Conservation (phyloP, 805 yeast genomes). For the Lipomyces sp. region DNA sequence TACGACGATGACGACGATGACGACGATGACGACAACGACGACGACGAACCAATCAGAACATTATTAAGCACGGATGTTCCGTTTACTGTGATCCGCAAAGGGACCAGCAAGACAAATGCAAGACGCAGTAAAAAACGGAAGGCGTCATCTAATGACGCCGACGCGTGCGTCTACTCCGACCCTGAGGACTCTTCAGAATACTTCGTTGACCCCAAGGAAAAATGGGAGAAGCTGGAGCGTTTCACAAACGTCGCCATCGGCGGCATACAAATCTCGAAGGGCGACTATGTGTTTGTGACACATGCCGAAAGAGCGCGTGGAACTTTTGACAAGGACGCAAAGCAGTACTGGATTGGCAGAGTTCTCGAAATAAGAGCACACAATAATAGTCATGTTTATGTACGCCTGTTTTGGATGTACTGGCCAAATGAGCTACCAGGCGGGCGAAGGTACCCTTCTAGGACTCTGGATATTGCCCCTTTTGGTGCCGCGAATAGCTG, state of each 20-base stretch:
- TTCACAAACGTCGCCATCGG: constrained; percentile 14
- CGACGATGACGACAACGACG: constrained; percentile 3
- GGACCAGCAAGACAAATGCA: not conserved
- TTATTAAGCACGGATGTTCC: constrained; percentile 6
- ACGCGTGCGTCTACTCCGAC: not conserved
- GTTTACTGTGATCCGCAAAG: constrained; percentile 1
- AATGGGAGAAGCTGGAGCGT: constrained; percentile 11
- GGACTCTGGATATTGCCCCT: too few relatives aligned
- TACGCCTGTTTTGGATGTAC: constrained; percentile 25
- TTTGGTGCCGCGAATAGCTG: not conserved
- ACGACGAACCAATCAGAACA: not conserved
- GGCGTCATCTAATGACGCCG: not conserved
- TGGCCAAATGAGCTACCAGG: constrained; percentile 27
- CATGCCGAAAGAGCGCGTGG: constrained; percentile 6
- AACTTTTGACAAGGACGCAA: constrained; percentile 3
- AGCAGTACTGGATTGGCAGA: constrained; percentile 21
- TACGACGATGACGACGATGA: constrained; percentile 1
- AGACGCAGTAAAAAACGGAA: not conserved
- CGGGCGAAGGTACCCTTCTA: constrained; percentile 24
- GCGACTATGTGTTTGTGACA: constrained; percentile 24
- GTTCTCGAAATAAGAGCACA: constrained; percentile 22
- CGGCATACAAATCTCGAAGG: constrained; percentile 17
- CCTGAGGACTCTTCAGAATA: constrained; percentile 16
- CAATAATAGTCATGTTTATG: constrained; percentile 17
- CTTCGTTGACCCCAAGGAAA: constrained; percentile 12